Evolutionary conservation across 805 yeast species (phyloP).

Genomic region (Yamadazyma takamatsuzukensis): DNA sequence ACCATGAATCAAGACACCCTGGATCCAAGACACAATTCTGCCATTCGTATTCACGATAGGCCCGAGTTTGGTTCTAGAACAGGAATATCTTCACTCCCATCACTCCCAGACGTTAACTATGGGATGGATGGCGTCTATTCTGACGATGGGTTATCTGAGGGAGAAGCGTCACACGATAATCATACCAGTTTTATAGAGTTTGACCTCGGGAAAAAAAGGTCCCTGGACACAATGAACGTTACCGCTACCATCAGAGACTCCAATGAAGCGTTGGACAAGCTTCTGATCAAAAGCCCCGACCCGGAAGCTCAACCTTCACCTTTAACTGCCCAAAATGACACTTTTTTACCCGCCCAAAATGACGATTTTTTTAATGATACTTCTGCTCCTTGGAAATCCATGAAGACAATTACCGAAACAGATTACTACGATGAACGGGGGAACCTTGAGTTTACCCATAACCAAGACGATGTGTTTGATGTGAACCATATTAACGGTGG

Average conservation of each 20-base stretch:
- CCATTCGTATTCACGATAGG: constrained; percentile 4
- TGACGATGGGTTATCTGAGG: constrained; percentile 5
- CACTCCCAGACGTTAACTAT: constrained; percentile 9
- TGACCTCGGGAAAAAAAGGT: constrained; percentile 9
- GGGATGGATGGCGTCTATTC: not conserved
- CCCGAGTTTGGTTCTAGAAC: constrained; percentile 12
- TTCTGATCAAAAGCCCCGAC: not conserved
- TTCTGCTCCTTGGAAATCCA: constrained; percentile 67
- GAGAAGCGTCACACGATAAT: not conserved
- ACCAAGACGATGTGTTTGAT: constrained; percentile 23
- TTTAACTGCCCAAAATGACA: too few species aligned
- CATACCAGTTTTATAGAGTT: constrained; percentile 13
- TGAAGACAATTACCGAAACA: constrained; percentile 75
- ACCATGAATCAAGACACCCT: too few species aligned
- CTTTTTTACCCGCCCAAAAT: too few species aligned
- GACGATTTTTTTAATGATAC: constrained; percentile 35
- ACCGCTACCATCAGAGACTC: not conserved
- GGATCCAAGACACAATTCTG: too few species aligned
- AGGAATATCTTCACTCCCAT: constrained; percentile 12
- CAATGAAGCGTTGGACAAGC: constrained; percentile 1
- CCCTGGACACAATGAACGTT: constrained; percentile 1
- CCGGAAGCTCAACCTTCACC: constrained; percentile 2
- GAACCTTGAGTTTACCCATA: constrained; percentile 44
- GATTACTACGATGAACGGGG: constrained; percentile 83
- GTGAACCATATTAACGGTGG: constrained; percentile 52